Base-by-base conservation (phyloP, 768 basidiomycete species). In the Termitomyces sp. region DNA sequence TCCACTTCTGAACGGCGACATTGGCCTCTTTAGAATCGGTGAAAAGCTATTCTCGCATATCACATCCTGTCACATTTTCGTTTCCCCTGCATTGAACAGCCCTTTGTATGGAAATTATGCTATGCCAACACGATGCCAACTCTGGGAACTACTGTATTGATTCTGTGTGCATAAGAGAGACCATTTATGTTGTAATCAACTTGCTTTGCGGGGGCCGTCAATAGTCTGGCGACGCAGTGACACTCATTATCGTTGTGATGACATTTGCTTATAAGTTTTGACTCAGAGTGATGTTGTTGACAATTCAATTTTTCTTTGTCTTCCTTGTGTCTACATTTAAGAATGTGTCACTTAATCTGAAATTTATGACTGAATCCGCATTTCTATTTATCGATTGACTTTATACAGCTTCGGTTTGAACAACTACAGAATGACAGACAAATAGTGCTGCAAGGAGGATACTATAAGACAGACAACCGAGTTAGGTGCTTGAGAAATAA, bases 341-440 rank as follows among this genome's bases (percentile, higher is more conserved):
- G n/a, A n/a, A n/a, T n/a, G n/a, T 28, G 28, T 28, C 4, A 39
- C 39, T 39, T 39, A 16, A 2, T 24, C 22, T 6, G 5, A 1
- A 24, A 46, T 20, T 52, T 20, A 24, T 53, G 9, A 32, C 35
- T 9, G 15, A 36, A 54, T 66, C 65, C 64, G 59, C 63, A 60
- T 54, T 61, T 77, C 75, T 76, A 74, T 75, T 78, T 79, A 65
- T 63, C 56, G 40, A 79, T 75, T 67, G 76, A 80, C 76, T 81
- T 81, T 82, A 81, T 83, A 83, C 81, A 84, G 75, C 72, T 78
- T 75, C 67, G 70, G 71, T 71, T 72, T 68, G 79, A 82, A 84
- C 82, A 84, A 87, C 85, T 89, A 89, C 86, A 88, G 79, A 82
- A 81, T 83, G 81, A 81, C 81, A 84, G 79, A 79, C 81, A 78